Evolutionary conservation across 805 yeast species (phyloP).

Genomic region (Peterozyma toletana): DNA sequence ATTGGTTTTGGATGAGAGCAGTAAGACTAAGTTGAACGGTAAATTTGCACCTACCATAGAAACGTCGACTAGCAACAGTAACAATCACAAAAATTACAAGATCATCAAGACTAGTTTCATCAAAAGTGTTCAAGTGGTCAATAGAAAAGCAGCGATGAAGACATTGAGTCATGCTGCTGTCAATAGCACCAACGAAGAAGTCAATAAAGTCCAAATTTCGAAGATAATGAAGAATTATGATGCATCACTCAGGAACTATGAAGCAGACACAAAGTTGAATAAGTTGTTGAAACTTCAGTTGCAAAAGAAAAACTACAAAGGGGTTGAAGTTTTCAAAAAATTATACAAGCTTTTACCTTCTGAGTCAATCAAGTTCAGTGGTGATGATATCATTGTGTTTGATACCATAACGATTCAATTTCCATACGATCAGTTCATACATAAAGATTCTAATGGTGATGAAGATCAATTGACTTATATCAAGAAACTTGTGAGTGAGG

Average conservation of each 20-base stretch:
- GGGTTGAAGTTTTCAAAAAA: slow-evolving; percentile 17
- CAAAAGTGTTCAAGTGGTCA: slow-evolving; percentile 40
- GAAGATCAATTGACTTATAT: slow-evolving; percentile 25
- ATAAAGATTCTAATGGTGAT: slow-evolving; percentile 14
- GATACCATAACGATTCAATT: slow-evolving; percentile 29
- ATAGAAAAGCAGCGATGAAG: slow-evolving; percentile 22
- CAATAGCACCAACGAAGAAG: slow-evolving; percentile 9
- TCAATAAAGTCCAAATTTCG: slow-evolving; percentile 6
- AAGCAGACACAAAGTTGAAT: slow-evolving; percentile 13
- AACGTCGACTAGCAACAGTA: slow-evolving; percentile 14
- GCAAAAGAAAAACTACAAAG: slow-evolving; percentile 16
- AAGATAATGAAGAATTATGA: slow-evolving; percentile 12
- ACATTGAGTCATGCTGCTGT: slow-evolving; percentile 10
- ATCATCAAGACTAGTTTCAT: slow-evolving; percentile 53
- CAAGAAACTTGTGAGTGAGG: slow-evolving; percentile 41
- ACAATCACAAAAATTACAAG: slow-evolving; percentile 26
- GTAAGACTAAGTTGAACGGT: slow-evolving; percentile 14
- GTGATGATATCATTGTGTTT: slow-evolving; percentile 28
- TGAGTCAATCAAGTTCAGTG: slow-evolving; percentile 25
- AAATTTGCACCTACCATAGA: slow-evolving; percentile 3
- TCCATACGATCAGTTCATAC: slow-evolving; percentile 29
- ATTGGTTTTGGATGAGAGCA: slow-evolving; percentile 18
- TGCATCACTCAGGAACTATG: slow-evolving; percentile 14
- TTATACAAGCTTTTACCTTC: slow-evolving; percentile 20
- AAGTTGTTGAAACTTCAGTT: slow-evolving; percentile 12